phyloP scores from a whole-genome alignment of 176 grass and related monocot genomes.

The Cymbopogon citratus region DNA sequence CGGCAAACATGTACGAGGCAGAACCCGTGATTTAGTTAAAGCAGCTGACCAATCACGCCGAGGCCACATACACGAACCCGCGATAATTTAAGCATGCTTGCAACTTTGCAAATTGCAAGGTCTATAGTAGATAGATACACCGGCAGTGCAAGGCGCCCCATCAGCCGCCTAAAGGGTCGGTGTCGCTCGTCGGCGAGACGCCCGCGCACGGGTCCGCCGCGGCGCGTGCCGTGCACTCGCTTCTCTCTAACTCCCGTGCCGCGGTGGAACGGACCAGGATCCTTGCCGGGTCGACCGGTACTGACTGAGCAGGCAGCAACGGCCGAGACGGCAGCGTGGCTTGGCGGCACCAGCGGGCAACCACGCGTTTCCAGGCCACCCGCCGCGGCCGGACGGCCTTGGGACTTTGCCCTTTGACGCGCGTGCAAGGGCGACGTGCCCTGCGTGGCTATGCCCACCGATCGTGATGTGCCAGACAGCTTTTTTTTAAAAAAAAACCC shows the following conservation, averaged over 20 bases:
- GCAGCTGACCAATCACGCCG: neutral
- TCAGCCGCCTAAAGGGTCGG: slow-evolving; percentile 15
- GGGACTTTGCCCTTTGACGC: slow-evolving; percentile 21
- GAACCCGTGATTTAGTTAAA: neutral
- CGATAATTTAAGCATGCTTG: neutral
- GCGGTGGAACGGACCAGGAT: neutral
- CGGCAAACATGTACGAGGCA: neutral
- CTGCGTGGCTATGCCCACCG: neutral
- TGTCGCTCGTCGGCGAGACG: slow-evolving; percentile 3
- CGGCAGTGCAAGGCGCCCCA: neutral
- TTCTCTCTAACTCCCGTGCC: neutral
- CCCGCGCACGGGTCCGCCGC: neutral
- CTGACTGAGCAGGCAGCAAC: neutral
- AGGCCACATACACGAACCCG: neutral
- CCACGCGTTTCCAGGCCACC: slow-evolving; percentile 2
- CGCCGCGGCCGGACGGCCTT: neutral
- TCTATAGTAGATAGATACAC: neutral
- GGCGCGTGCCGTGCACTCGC: neutral
- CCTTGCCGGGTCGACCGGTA: neutral
- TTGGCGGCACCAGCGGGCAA: neutral
- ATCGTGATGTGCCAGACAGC: neutral
- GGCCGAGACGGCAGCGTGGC: neutral
- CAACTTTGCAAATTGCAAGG: neutral
- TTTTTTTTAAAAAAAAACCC: no score
- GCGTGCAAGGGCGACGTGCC: slow-evolving; percentile 8